A percentile compares a stretch with the other conserved stretches of the same genome.
Evolutionary conservation across 768 basidiomycete species (phyloP).

Genomic region (Boletus patriciae): DNA sequence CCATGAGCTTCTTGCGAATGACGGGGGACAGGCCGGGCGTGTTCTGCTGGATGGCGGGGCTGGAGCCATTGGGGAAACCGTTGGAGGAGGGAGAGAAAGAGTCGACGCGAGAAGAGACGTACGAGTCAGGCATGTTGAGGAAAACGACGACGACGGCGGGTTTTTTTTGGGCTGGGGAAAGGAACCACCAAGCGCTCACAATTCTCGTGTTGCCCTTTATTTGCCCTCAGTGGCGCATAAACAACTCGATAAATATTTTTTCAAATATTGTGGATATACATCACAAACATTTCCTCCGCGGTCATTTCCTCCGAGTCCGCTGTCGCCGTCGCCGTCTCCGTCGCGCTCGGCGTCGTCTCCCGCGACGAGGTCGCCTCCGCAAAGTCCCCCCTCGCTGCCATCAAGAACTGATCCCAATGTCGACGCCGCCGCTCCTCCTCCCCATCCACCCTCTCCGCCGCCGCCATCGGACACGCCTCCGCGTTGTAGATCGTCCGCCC

Average conservation of each 20-base stretch:
- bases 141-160: slow-evolving; percentile 31
- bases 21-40: slow-evolving; percentile 36
- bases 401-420: slow-evolving; percentile 4
- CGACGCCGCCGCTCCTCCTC: slow-evolving; percentile 19
- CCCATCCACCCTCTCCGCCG: slow-evolving; percentile 21
- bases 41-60: slow-evolving; percentile 52
- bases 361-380: neutral
- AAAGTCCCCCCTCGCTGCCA: slow-evolving; percentile 2
- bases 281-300: slow-evolving; percentile 39
- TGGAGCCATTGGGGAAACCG: slow-evolving; percentile 61
- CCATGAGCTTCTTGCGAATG: slow-evolving; percentile 89
- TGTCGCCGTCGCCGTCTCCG: slow-evolving; percentile 3
- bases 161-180: slow-evolving; percentile 50
- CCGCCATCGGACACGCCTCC: neutral
- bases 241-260: slow-evolving; percentile 3
- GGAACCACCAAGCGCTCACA: slow-evolving; percentile 20
- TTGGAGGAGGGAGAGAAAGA: slow-evolving; percentile 55
- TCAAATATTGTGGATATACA: slow-evolving; percentile 37
- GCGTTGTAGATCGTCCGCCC: slow-evolving; percentile 35
- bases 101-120: slow-evolving; percentile 62
- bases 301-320: neutral
- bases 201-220: slow-evolving; percentile 30
- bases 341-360: neutral
- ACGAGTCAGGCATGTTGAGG: slow-evolving; percentile 67
- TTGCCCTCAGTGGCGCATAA: slow-evolving; percentile 34